Evolutionary conservation across 2,329 filamentous ascomycete genomes (phyloP).

Genomic region (Colletotrichum orchidophilum): DNA sequence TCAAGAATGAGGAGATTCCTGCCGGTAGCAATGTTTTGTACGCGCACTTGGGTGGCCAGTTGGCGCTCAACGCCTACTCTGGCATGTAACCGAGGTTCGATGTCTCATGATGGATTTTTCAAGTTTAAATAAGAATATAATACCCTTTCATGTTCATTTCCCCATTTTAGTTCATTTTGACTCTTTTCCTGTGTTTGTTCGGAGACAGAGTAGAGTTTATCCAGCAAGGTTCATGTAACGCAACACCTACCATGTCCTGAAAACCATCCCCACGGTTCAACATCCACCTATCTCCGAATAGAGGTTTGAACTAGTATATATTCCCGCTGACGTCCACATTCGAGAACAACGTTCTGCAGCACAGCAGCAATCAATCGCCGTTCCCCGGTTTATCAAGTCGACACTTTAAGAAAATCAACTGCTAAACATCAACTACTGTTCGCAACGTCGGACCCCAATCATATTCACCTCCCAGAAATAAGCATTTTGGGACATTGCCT

Average conservation of each 20-base stretch:
- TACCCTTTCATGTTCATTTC: constrained; percentile 3
- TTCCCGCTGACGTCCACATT: too few relatives aligned
- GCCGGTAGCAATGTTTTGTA: constrained; percentile 73
- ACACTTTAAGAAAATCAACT: too few relatives aligned
- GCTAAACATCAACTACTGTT: too few relatives aligned
- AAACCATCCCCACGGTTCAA: too few relatives aligned
- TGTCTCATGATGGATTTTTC: background rate
- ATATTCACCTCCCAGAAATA: too few relatives aligned
- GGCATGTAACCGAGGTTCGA: constrained; percentile 18
- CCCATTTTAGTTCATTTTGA: background rate
- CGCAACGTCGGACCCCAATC: too few relatives aligned
- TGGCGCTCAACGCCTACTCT: constrained; percentile 75
- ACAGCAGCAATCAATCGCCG: too few relatives aligned
- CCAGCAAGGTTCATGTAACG: background rate
- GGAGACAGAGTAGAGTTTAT: too few relatives aligned
- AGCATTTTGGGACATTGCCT: background rate
- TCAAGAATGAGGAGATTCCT: constrained; percentile 67
- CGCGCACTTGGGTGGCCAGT: constrained; percentile 75
- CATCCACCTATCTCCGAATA: background rate
- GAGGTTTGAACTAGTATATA: background rate
- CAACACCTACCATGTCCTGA: background rate
- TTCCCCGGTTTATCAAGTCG: too few relatives aligned
- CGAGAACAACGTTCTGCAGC: too few relatives aligned
- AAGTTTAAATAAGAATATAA: constrained; percentile 13
- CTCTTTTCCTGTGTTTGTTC: background rate